These are phyloP conservation scores for Aspergillus haitiensis DNA, from an alignment of 495 filamentous ascomycete species.

Conservation along the genomic window DNA sequence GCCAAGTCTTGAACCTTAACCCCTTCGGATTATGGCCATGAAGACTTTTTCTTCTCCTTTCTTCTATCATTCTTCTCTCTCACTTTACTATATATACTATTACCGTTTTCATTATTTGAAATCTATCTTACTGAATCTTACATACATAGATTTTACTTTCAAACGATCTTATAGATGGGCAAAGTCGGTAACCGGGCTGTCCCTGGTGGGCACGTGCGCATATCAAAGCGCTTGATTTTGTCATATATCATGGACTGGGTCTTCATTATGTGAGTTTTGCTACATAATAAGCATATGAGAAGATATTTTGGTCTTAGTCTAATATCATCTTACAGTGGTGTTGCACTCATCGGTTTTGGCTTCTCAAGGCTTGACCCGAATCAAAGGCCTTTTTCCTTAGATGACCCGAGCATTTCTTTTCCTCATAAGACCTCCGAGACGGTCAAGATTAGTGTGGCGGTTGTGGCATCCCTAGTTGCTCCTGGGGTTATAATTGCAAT, in stretches of 20 bases:
- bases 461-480: slow-evolving; percentile 51
- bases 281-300: not conserved
- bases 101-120: not conserved
- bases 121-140: not conserved
- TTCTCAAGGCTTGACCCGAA: slow-evolving; percentile 45
- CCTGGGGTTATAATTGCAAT: slow-evolving; percentile 55
- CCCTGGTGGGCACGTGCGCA: slow-evolving; percentile 12
- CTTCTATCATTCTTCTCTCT: no score
- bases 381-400: slow-evolving; percentile 48
- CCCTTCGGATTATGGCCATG: not conserved
- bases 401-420: slow-evolving; percentile 58
- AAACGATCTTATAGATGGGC: not conserved
- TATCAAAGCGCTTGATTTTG: slow-evolving; percentile 42
- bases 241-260: slow-evolving; percentile 58
- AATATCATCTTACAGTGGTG: slow-evolving; percentile 32
- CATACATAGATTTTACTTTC: not conserved
- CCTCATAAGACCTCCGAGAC: slow-evolving; percentile 55
- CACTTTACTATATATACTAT: not conserved
- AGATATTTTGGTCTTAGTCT: not conserved
- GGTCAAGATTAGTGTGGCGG: slow-evolving; percentile 51
- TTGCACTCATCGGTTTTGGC: slow-evolving; percentile 47
- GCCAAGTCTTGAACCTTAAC: not conserved
- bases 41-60: not conserved
- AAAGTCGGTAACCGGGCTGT: not conserved
- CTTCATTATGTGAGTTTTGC: slow-evolving; percentile 48